phyloP scores from a whole-genome alignment of 2,329 filamentous ascomycete species.

The Aureobasidium namibiae region DNA sequence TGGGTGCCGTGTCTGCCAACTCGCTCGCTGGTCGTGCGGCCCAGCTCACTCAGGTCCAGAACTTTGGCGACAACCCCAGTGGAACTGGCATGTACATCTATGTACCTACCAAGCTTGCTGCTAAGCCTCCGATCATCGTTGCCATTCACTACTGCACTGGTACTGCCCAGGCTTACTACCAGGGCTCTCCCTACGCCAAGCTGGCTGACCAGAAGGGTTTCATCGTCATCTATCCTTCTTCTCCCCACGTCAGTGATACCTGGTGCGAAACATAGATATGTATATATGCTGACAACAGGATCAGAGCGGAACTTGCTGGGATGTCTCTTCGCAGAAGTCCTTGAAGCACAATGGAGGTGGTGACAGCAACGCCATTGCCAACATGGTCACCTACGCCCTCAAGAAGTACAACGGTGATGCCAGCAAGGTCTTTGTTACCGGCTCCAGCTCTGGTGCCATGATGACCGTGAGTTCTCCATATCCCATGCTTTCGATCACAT shows the following conservation, averaged over 20 bases:
- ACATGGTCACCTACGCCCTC: slow-evolving; percentile 52
- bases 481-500: too few species aligned
- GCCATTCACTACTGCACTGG: slow-evolving; percentile 48
- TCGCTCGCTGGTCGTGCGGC: slow-evolving; percentile 3
- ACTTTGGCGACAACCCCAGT: slow-evolving; percentile 3
- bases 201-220: slow-evolving; percentile 46
- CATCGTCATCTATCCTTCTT: slow-evolving; percentile 52
- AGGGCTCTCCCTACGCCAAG: slow-evolving; percentile 39
- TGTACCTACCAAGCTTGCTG: slow-evolving; percentile 17
- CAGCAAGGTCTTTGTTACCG: slow-evolving; percentile 46
- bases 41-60: slow-evolving; percentile 2
- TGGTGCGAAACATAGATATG: neutral
- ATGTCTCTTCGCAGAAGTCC: slow-evolving; percentile 46
- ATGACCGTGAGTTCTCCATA: slow-evolving; percentile 34
- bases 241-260: slow-evolving; percentile 32
- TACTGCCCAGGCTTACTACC: slow-evolving; percentile 42
- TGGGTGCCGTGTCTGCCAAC: slow-evolving; percentile 1
- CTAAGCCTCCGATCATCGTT: slow-evolving; percentile 18
- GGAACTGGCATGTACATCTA: slow-evolving; percentile 14
- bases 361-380: slow-evolving; percentile 48
- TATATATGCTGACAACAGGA: neutral
- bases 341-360: slow-evolving; percentile 50
- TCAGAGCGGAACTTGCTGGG: slow-evolving; percentile 45
- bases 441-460: slow-evolving; percentile 47
- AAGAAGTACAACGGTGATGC: slow-evolving; percentile 44